Percentiles rank a stretch among this genome's conserved stretches.
phyloP scores from a whole-genome alignment of 495 filamentous ascomycete species.

The Talaromyces stipitatus region DNA sequence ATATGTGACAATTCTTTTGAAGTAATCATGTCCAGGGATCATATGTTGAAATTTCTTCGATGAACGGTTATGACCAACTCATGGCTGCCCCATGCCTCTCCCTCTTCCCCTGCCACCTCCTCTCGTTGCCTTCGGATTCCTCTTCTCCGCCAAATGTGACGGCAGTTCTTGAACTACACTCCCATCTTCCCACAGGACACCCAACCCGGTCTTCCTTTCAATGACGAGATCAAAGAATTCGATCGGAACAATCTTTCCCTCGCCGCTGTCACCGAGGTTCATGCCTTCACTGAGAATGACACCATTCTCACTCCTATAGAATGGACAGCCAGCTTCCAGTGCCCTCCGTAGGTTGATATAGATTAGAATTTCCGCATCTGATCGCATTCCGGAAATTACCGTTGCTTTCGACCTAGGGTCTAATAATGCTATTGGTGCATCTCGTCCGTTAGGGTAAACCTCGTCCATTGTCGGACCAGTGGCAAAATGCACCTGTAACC shows the following conservation, averaged over 20 bases:
- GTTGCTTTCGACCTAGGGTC: conserved; percentile 1
- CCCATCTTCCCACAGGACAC: conserved; percentile 59
- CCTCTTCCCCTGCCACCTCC: conserved; percentile 12
- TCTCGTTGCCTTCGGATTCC: conserved; percentile 25
- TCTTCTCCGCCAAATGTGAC: conserved; percentile 18
- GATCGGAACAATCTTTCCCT: conserved; percentile 27
- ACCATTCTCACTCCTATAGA: conserved; percentile 83
- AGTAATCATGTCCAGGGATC: no score
- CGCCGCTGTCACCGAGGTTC: conserved; percentile 9
- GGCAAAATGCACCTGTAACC: conserved; percentile 85
- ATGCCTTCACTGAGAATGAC: conserved; percentile 52
- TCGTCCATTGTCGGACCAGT: conserved; percentile 49
- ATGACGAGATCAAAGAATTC: conserved; percentile 45
- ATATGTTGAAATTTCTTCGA: neutral
- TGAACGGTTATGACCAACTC: neutral
- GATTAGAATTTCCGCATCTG: conserved; percentile 68
- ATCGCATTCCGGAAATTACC: conserved; percentile 83
- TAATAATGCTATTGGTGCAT: conserved; percentile 9
- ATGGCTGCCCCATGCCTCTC: neutral
- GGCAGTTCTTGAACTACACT: conserved; percentile 47
- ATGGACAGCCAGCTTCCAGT: conserved; percentile 57
- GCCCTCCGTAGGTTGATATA: conserved; percentile 68
- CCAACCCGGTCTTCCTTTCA: conserved; percentile 49
- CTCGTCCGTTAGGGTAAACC: conserved; percentile 15
- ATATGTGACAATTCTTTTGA: no score